Evolutionary conservation across 2,329 filamentous ascomycete genomes (phyloP), one percentile per base, ranked within the genome.

Genomic region (Cladosporium sp.): DNA sequence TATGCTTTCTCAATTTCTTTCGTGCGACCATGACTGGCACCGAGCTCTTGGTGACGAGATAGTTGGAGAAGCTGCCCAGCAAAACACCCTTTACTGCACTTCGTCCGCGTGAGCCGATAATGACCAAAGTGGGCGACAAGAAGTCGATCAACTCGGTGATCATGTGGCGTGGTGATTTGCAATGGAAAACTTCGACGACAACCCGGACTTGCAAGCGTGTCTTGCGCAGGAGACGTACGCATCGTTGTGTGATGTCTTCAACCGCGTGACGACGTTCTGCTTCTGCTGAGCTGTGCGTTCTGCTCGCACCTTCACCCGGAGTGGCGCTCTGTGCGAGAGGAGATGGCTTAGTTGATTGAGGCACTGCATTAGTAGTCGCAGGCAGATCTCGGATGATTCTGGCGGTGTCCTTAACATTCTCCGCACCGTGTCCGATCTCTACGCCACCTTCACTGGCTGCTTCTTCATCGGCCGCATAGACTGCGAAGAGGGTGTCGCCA

Each of bases 21-120:
- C 95, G 85, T 8, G 95, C 95, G 41, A 98, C 95, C 95, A 99
- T 99, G 67, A 99, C 95, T 0, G 95, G 95, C 18, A 96, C 93
- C 2, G 92, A 96, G 69, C 92, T 96, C 81, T 98, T 98, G 44
- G 93, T 96, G 36, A 99, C 93, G 8, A 99, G 85, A 75, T 99
- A 99, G 77, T 98, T 98, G 68, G 92, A 96, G 79, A 99, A 98
- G 0, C 93, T 97, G 30, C 95, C 95, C 34, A 99, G 85, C 68
- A 99, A 89, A 26, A 97, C 94, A 75, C 93, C 94, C 79, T 98
- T 98, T 64, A 99, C 83, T 52, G 93, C 92, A 78, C 92, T 97
- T 70, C 93, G 88, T 34, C 95, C 95, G 72, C 95, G 86, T 68
- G 93, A 97, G 59, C 95, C 95, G 66, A 98, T 87, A 71, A 99